phyloP scores from a whole-genome alignment of 2,329 filamentous ascomycete species.

The Colletotrichum ledebouriae region DNA sequence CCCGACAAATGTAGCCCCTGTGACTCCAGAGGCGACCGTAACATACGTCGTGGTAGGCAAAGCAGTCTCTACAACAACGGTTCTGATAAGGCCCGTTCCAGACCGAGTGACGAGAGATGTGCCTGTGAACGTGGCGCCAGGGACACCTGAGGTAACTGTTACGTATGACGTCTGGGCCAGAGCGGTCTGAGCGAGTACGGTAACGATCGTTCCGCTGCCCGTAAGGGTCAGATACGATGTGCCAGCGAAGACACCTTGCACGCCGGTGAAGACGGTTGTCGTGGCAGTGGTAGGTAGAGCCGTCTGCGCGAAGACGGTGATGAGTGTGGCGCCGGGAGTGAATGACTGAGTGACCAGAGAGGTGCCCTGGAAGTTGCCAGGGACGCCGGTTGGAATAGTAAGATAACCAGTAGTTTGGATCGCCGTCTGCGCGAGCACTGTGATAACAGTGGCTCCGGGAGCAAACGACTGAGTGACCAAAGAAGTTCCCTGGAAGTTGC shows the following conservation, averaged over 20 bases:
- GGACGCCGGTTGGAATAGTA: no score
- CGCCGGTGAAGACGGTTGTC: neutral
- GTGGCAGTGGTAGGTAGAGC: neutral
- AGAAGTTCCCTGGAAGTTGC: neutral
- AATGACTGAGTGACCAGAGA: neutral
- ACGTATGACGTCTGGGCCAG: neutral
- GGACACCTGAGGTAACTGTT: neutral
- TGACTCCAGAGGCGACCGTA: constrained; percentile 7
- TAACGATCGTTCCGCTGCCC: neutral
- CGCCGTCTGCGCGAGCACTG: no score
- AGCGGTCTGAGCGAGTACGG: neutral
- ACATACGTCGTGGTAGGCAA: neutral
- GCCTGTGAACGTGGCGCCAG: constrained; percentile 7
- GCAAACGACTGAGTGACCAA: neutral
- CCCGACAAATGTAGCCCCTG: constrained; percentile 18
- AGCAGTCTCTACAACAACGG: constrained; percentile 12
- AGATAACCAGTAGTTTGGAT: no score
- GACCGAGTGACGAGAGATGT: constrained; percentile 1
- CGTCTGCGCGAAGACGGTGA: constrained; percentile 16
- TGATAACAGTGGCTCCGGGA: no score
- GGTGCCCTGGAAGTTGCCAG: neutral
- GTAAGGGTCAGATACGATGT: neutral
- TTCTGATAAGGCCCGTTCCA: constrained; percentile 1
- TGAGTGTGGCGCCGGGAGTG: neutral
- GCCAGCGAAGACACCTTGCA: constrained; percentile 14